Evolutionary conservation across 2,329 filamentous ascomycete genomes (phyloP).

Genomic region (Apiospora kogelbergensis): DNA sequence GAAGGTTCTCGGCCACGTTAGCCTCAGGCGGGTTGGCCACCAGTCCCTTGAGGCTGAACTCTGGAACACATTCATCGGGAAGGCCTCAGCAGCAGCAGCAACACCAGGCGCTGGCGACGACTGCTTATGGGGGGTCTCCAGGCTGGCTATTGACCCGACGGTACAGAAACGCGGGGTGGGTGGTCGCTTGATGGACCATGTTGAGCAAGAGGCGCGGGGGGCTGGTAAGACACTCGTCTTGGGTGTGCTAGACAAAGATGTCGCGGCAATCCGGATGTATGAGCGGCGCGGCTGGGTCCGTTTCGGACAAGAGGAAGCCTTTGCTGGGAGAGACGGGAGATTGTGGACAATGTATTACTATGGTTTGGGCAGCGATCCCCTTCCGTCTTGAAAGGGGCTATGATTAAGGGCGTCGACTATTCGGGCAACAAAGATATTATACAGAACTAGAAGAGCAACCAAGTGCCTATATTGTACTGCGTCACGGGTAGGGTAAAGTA

Average conservation of each 20-base stretch:
- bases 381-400: neutral
- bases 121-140: neutral
- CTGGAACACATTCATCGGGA: neutral
- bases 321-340: neutral
- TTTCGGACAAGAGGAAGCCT: neutral
- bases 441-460: too few relatives aligned
- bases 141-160: conserved; percentile 5
- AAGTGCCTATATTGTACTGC: neutral
- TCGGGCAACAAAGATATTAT: too few relatives aligned
- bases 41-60: neutral
- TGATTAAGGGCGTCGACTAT: too few relatives aligned
- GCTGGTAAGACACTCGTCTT: neutral
- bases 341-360: conserved; percentile 2
- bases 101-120: neutral
- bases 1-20: conserved; percentile 6
- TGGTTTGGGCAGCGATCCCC: neutral
- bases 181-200: neutral
- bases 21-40: neutral
- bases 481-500: neutral
- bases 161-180: neutral
- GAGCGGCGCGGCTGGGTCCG: conserved; percentile 8
- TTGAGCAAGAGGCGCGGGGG: neutral
- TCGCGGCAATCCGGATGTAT: neutral
- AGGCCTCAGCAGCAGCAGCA: neutral
- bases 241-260: conserved; percentile 8